A percentile compares a stretch with the other conserved stretches of the same genome.
Conservation (phyloP, 75 land plant species). For the Sequoia sempervirens region DNA sequence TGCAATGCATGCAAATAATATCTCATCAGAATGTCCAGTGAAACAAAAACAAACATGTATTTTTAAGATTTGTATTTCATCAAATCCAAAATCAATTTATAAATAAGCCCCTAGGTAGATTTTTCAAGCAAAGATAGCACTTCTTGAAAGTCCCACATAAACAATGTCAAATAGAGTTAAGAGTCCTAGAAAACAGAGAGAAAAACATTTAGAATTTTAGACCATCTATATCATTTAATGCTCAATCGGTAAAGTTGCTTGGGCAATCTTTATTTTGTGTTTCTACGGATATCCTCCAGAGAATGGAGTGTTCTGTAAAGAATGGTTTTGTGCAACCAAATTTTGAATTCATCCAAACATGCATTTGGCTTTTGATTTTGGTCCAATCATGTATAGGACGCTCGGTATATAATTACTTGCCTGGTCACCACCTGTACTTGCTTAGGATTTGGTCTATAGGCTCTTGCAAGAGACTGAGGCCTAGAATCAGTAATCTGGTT, state of each 20-base stretch:
- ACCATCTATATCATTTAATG: neutral
- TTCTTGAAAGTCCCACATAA: too few relatives aligned
- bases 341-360: neutral
- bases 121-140: too few relatives aligned
- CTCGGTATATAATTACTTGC: neutral
- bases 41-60: neutral
- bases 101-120: too few relatives aligned
- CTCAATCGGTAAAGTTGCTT: neutral
- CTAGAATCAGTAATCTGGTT: neutral
- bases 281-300: too few relatives aligned
- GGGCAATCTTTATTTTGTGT: neutral
- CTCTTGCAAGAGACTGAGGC: neutral
- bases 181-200: neutral
- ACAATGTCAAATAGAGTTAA: too few relatives aligned
- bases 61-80: too few relatives aligned
- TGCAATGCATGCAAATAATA: neutral
- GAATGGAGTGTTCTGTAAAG: neutral
- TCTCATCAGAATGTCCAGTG: neutral
- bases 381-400: neutral
- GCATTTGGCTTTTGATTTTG: neutral
- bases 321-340: neutral
- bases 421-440: neutral
- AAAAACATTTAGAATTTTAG: too few relatives aligned
- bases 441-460: neutral
- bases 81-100: too few relatives aligned